These are phyloP conservation scores for Fraxinus latifolia DNA, from an alignment of 305 asterid species.

Conservation along the genomic window DNA sequence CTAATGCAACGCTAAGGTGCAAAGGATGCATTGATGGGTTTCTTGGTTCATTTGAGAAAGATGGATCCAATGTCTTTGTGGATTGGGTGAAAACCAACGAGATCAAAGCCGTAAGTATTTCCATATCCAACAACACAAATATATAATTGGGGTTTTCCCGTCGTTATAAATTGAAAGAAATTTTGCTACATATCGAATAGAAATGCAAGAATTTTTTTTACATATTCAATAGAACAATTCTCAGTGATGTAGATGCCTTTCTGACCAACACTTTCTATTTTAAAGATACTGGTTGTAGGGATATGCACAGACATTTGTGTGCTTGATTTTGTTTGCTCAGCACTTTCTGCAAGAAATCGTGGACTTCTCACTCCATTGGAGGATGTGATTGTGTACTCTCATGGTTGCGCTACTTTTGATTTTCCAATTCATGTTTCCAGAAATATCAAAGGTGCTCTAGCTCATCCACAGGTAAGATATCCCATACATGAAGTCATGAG, in stretches of 20 bases:
- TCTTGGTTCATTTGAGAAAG: constrained; percentile 71
- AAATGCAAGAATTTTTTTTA: not conserved
- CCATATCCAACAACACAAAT: not conserved
- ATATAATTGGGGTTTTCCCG: not conserved
- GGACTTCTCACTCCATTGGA: constrained; percentile 57
- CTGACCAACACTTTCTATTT: constrained; percentile 17
- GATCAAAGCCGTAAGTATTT: constrained; percentile 59
- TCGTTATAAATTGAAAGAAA: not conserved
- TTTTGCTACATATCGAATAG: not conserved
- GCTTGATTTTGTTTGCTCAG: constrained; percentile 74
- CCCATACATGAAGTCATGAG: not conserved
- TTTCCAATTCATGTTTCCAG: constrained; percentile 59
- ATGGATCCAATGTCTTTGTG: constrained; percentile 73
- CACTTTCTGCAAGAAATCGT: constrained; percentile 72
- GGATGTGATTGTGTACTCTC: constrained; percentile 74
- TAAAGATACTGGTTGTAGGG: constrained; percentile 73
- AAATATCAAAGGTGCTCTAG: constrained; percentile 58
- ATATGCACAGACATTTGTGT: constrained; percentile 90
- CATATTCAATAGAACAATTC: not conserved
- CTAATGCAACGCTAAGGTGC: constrained; percentile 63
- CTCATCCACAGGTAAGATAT: constrained; percentile 82
- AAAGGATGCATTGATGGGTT: constrained; percentile 89
- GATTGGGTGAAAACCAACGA: constrained; percentile 80
- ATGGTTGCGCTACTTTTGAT: constrained; percentile 81
- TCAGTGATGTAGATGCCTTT: not conserved